Conservation (phyloP, 805 yeast species). For the Lachancea mirantina region DNA sequence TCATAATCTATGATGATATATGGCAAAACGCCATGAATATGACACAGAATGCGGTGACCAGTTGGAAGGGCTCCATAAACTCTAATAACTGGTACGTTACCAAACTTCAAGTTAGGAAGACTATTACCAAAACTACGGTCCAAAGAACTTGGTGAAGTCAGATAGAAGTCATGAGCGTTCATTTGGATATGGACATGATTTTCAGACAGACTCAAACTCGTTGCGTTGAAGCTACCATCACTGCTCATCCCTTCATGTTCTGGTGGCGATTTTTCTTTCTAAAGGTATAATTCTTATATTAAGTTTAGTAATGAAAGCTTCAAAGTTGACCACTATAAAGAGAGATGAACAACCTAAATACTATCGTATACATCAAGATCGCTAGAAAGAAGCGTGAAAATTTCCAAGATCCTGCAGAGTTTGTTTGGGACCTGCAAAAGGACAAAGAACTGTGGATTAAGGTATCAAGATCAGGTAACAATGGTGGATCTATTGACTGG, state of each 20-base stretch:
- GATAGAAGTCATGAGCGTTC: conserved; percentile 61
- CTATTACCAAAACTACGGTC: conserved; percentile 39
- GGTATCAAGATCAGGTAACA: conserved; percentile 19
- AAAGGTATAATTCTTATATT: neutral
- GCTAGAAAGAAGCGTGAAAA: conserved; percentile 37
- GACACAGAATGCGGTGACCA: conserved; percentile 55
- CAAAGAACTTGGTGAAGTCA: conserved; percentile 43
- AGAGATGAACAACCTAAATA: conserved; percentile 26
- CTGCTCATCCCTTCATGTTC: conserved; percentile 13
- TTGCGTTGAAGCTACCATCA: conserved; percentile 11
- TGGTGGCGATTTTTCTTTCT: neutral
- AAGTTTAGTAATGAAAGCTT: neutral
- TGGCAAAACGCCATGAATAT: conserved; percentile 81
- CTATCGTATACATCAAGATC: conserved; percentile 38
- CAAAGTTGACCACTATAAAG: neutral
- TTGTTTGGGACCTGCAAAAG: conserved; percentile 28
- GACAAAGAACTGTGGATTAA: conserved; percentile 30
- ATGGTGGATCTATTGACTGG: conserved; percentile 27
- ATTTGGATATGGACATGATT: conserved; percentile 43
- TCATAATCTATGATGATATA: conserved; percentile 63
- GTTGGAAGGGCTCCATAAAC: conserved; percentile 64
- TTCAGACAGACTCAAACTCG: conserved; percentile 12
- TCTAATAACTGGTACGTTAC: conserved; percentile 66
- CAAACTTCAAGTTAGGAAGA: conserved; percentile 30
- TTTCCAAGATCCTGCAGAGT: conserved; percentile 34